phyloP scores from a whole-genome alignment of 768 basidiomycete genomes.

The Leucocoprinus sp. region DNA sequence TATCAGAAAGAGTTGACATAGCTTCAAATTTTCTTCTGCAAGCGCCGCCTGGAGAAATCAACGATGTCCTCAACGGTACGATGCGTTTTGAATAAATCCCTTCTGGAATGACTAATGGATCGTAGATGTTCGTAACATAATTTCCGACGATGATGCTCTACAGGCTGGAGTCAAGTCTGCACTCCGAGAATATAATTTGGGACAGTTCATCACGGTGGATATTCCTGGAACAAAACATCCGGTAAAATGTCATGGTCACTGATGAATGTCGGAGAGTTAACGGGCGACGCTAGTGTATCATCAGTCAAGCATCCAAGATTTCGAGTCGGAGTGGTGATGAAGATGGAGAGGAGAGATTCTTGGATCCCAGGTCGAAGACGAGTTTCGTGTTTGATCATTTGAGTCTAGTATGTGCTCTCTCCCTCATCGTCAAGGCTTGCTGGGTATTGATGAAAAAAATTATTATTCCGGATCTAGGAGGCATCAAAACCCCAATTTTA shows the following conservation, averaged over 20 bases:
- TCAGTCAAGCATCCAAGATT: constrained; percentile 64
- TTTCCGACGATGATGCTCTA: constrained; percentile 79
- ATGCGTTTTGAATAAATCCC: constrained; percentile 4
- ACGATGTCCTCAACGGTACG: constrained; percentile 87
- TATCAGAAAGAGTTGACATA: constrained; percentile 55
- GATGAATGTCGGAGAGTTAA: constrained; percentile 16
- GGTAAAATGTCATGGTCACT: constrained; percentile 33
- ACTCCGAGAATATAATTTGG: constrained; percentile 76
- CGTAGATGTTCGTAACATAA: constrained; percentile 83
- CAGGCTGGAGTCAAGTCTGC: constrained; percentile 73
- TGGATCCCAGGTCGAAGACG: constrained; percentile 74
- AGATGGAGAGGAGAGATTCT: constrained; percentile 54
- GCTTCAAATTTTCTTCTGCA: constrained; percentile 80
- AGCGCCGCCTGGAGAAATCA: constrained; percentile 93
- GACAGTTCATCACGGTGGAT: constrained; percentile 82
- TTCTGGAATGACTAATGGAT: constrained; percentile 11
- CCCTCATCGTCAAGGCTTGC: not conserved
- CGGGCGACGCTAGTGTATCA: constrained; percentile 53
- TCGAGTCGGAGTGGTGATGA: constrained; percentile 26
- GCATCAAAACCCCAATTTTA: constrained; percentile 62
- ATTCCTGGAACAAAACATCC: constrained; percentile 72
- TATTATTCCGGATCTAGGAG: constrained; percentile 41
- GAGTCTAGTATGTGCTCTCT: constrained; percentile 48
- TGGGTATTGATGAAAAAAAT: constrained; percentile 9
- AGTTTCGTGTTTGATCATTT: constrained; percentile 85